Evolutionary conservation across 2,329 filamentous ascomycete species (phyloP).

Genomic region (Orbilia quercus): DNA sequence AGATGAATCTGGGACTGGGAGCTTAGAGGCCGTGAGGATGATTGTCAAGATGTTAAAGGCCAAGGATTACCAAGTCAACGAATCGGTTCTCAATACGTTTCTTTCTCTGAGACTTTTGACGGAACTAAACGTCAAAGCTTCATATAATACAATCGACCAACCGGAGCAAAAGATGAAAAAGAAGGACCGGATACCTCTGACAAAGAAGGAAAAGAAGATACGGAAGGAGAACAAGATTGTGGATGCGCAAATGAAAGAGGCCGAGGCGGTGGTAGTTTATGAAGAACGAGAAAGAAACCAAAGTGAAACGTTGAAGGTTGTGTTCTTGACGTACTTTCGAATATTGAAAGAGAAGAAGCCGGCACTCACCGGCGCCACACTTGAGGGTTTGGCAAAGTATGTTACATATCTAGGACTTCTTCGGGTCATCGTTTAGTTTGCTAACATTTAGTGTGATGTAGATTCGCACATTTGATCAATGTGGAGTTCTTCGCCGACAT

Average conservation of each 20-base stretch:
- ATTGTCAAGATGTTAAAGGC: slow-evolving; percentile 96
- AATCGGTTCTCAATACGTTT: slow-evolving; percentile 86
- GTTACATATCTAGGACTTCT: neutral
- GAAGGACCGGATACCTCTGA: slow-evolving; percentile 65
- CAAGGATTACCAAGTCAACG: slow-evolving; percentile 82
- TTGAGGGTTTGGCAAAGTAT: slow-evolving; percentile 81
- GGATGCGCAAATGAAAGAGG: slow-evolving; percentile 91
- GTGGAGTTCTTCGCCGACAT: slow-evolving; percentile 98
- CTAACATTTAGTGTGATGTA: slow-evolving; percentile 61
- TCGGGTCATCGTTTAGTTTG: neutral
- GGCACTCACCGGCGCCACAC: slow-evolving; percentile 92
- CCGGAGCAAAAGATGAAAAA: slow-evolving; percentile 64
- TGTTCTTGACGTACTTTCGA: slow-evolving; percentile 94
- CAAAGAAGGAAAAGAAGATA: slow-evolving; percentile 85
- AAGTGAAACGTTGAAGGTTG: slow-evolving; percentile 92
- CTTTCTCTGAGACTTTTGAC: slow-evolving; percentile 86
- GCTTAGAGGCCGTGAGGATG: slow-evolving; percentile 84
- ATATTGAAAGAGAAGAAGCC: slow-evolving; percentile 85
- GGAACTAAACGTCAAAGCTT: slow-evolving; percentile 87
- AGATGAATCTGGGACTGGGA: slow-evolving; percentile 89
- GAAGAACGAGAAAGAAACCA: slow-evolving; percentile 95
- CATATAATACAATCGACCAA: slow-evolving; percentile 74
- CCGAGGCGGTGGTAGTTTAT: slow-evolving; percentile 88
- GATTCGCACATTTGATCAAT: slow-evolving; percentile 96
- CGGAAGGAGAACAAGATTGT: slow-evolving; percentile 86